A percentile compares a stretch with the other conserved stretches of the same genome.
These are phyloP conservation scores for Cryptomeria japonica DNA, from an alignment of 75 land plant species.

Conservation along the genomic window DNA sequence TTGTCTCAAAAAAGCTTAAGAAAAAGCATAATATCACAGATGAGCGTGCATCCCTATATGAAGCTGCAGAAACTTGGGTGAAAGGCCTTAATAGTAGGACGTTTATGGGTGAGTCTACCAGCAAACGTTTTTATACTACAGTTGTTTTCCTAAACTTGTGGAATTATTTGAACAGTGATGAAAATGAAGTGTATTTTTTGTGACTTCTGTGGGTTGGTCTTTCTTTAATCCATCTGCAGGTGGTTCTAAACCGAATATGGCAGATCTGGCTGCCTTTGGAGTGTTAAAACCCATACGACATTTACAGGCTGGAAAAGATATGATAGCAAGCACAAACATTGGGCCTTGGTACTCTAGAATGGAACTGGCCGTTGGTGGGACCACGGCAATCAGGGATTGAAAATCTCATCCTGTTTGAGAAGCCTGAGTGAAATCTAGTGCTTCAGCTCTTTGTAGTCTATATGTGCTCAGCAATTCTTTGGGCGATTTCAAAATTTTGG, in stretches of 20 bases:
- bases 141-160: not conserved
- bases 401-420: not conserved
- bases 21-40: slow-evolving; percentile 87
- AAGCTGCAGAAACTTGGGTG: slow-evolving; percentile 92
- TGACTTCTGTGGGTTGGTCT: not conserved
- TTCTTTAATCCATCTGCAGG: slow-evolving; percentile 42
- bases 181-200: not conserved
- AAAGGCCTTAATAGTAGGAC: slow-evolving; percentile 71
- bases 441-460: not conserved
- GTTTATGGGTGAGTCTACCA: slow-evolving; percentile 68
- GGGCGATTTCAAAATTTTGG: not conserved
- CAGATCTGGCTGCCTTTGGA: slow-evolving; percentile 96
- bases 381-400: slow-evolving; percentile 50
- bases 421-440: not conserved
- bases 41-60: slow-evolving; percentile 92
- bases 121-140: not conserved
- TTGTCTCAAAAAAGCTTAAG: slow-evolving; percentile 91
- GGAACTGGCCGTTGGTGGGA: slow-evolving; percentile 83
- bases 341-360: slow-evolving; percentile 88
- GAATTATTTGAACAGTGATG: not conserved
- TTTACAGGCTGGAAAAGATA: slow-evolving; percentile 80
- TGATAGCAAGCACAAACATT: slow-evolving; percentile 83
- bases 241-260: slow-evolving; percentile 87
- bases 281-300: slow-evolving; percentile 88
- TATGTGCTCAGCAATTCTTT: not conserved